Conservation (phyloP, 2,329 filamentous ascomycete genomes). For the Aureobasidium subglaciale region DNA sequence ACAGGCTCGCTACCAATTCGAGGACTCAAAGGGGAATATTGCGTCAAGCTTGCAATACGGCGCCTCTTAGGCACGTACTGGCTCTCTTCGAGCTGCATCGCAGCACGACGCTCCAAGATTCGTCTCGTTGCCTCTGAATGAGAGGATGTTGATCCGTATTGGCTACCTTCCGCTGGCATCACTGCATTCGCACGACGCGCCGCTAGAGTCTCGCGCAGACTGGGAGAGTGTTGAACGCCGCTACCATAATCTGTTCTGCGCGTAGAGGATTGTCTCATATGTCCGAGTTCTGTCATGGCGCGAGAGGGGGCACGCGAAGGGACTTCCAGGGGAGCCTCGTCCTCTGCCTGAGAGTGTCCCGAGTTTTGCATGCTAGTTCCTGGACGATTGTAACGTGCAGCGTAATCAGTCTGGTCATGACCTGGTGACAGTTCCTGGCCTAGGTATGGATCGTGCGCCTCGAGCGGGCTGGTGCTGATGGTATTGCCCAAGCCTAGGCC, state of each 20-base stretch:
- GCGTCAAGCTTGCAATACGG: slow-evolving; percentile 14
- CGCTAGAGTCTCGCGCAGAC: slow-evolving; percentile 20
- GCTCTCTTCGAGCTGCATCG: slow-evolving; percentile 8
- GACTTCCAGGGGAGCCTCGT: slow-evolving; percentile 31
- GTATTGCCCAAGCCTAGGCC: slow-evolving; percentile 3
- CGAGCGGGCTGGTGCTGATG: slow-evolving; percentile 1
- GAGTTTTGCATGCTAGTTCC: slow-evolving; percentile 33
- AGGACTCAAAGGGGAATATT: slow-evolving; percentile 15
- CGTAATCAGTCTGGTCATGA: slow-evolving; percentile 16
- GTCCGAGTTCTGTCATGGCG: slow-evolving; percentile 40
- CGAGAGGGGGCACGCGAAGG: slow-evolving; percentile 41
- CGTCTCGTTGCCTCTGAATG: slow-evolving; percentile 2
- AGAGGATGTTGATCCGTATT: background rate
- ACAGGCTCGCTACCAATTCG: slow-evolving; percentile 16
- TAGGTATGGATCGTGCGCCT: background rate
- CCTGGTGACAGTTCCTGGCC: slow-evolving; percentile 5
- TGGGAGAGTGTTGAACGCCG: slow-evolving; percentile 16
- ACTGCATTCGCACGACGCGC: slow-evolving; percentile 18
- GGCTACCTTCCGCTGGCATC: background rate
- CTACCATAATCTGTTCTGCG: background rate
- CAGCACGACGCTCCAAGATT: slow-evolving; percentile 9
- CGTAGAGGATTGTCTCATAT: slow-evolving; percentile 13
- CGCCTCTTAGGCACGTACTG: slow-evolving; percentile 15
- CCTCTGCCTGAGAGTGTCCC: slow-evolving; percentile 26
- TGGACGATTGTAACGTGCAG: slow-evolving; percentile 23